A percentile compares a stretch with the other conserved stretches of the same genome.
Conservation (phyloP, 2,329 filamentous ascomycete genomes). For the Aspergillus nomiae region DNA sequence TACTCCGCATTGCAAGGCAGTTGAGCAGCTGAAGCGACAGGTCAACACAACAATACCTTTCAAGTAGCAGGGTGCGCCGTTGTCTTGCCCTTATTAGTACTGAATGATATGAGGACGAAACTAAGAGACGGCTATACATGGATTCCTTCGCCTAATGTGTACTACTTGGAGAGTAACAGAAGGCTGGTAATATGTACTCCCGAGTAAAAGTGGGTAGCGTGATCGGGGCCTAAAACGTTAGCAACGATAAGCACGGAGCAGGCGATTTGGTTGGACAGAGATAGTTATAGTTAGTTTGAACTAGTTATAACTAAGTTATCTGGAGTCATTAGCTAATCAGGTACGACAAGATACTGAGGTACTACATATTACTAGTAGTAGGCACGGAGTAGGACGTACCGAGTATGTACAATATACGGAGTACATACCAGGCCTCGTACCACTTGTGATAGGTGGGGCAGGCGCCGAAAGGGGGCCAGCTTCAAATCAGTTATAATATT, state of each 20-base stretch:
- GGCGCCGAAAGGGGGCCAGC: conserved; percentile 1
- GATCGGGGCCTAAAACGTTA: neutral
- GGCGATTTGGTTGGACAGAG: neutral
- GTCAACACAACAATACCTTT: neutral
- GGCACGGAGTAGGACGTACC: neutral
- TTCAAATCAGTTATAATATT: conserved; percentile 12
- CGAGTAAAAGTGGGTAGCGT: neutral
- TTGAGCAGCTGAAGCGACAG: neutral
- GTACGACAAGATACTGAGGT: neutral
- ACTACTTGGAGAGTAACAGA: neutral
- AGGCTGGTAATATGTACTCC: neutral
- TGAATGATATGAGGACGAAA: neutral
- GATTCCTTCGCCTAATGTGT: neutral
- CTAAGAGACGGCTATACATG: neutral
- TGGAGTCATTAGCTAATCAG: neutral
- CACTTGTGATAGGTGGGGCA: conserved; percentile 1
- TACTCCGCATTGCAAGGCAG: neutral
- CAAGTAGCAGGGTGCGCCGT: neutral
- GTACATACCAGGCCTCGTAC: neutral
- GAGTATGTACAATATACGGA: neutral
- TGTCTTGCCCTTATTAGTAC: neutral
- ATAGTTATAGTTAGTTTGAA: too few relatives aligned
- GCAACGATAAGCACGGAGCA: neutral
- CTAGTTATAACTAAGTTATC: neutral
- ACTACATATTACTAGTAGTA: neutral